Percentiles rank a stretch among this genome's conserved stretches.
Conservation (phyloP, 2,329 filamentous ascomycete species). For the Esteya vermicola region DNA sequence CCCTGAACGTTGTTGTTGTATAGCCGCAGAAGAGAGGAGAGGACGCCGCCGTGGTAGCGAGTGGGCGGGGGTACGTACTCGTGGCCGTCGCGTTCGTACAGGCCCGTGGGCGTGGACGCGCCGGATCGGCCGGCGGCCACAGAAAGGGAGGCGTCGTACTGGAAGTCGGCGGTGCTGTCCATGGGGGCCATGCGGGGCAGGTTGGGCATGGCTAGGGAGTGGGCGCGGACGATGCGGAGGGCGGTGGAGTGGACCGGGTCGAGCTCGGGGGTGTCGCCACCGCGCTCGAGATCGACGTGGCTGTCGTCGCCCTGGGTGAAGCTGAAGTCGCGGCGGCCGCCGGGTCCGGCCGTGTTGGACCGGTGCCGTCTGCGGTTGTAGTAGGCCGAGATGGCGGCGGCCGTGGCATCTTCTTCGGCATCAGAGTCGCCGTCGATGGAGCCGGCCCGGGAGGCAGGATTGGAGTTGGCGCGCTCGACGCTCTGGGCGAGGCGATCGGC, state of each 20-base stretch:
- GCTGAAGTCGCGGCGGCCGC: background rate
- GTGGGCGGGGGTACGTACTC: slow-evolving; percentile 51
- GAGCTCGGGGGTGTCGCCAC: background rate
- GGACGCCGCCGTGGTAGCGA: slow-evolving; percentile 58
- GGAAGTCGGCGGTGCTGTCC: slow-evolving; percentile 2
- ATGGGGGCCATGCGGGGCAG: background rate
- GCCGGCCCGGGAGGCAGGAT: slow-evolving; percentile 13
- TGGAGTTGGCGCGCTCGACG: slow-evolving; percentile 16
- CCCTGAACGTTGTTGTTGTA: slow-evolving; percentile 33
- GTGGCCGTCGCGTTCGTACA: slow-evolving; percentile 44
- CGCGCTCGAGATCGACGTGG: slow-evolving; percentile 1
- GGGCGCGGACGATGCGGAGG: slow-evolving; percentile 10
- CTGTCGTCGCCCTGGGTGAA: slow-evolving; percentile 1
- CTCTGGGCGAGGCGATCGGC: slow-evolving; percentile 20
- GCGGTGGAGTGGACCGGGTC: slow-evolving; percentile 7
- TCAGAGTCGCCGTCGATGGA: slow-evolving; percentile 13
- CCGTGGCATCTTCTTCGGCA: background rate
- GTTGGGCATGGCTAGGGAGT: slow-evolving; percentile 3
- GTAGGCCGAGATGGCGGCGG: background rate
- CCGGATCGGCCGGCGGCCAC: slow-evolving; percentile 11
- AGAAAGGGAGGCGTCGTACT: slow-evolving; percentile 9
- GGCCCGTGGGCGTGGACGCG: slow-evolving; percentile 21
- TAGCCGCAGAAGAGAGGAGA: slow-evolving; percentile 59
- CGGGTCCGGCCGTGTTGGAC: background rate
- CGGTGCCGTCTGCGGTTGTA: slow-evolving; percentile 1